phyloP scores from a whole-genome alignment of 2,329 filamentous ascomycete genomes.

The Gremmenia infestans region DNA sequence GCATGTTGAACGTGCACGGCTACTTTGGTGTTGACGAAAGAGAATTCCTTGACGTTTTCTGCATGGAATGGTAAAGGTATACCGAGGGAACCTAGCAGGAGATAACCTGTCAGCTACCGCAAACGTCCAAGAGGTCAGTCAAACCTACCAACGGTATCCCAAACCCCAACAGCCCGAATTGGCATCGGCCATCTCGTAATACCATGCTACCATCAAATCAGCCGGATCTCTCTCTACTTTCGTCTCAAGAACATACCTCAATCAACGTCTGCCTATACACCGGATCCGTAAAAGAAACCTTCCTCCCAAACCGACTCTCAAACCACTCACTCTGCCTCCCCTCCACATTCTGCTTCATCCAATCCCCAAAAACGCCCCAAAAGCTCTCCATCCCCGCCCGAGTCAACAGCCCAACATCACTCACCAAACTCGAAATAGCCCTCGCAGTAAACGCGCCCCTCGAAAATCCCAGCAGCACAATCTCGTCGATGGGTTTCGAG shows the following conservation, averaged over 20 bases:
- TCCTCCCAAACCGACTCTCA: constrained; percentile 10
- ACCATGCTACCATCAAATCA: constrained; percentile 10
- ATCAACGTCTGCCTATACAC: constrained; percentile 18
- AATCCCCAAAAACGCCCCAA: constrained; percentile 38
- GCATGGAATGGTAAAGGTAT: constrained; percentile 17
- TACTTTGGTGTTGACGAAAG: constrained; percentile 40
- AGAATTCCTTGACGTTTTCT: constrained; percentile 29
- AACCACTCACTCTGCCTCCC: constrained; percentile 20
- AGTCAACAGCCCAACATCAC: constrained; percentile 37
- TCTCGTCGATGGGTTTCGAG: constrained; percentile 29
- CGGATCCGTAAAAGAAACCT: constrained; percentile 16
- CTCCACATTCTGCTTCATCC: constrained; percentile 23
- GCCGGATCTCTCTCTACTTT: neutral
- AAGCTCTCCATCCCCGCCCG: constrained; percentile 39
- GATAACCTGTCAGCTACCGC: neutral
- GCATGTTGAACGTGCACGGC: constrained; percentile 40
- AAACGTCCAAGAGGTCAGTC: constrained; percentile 14
- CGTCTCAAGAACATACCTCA: constrained; percentile 9
- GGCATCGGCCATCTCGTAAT: constrained; percentile 24
- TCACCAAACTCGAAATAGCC: constrained; percentile 33
- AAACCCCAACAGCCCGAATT: constrained; percentile 43
- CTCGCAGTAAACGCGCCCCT: constrained; percentile 38
- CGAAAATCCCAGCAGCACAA: constrained; percentile 36
- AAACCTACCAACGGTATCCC: constrained; percentile 42
- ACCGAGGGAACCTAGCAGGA: constrained; percentile 18